These are phyloP conservation scores for Patellifolia procumbens DNA, from an alignment of 179 eudicot species.

Conservation along the genomic window DNA sequence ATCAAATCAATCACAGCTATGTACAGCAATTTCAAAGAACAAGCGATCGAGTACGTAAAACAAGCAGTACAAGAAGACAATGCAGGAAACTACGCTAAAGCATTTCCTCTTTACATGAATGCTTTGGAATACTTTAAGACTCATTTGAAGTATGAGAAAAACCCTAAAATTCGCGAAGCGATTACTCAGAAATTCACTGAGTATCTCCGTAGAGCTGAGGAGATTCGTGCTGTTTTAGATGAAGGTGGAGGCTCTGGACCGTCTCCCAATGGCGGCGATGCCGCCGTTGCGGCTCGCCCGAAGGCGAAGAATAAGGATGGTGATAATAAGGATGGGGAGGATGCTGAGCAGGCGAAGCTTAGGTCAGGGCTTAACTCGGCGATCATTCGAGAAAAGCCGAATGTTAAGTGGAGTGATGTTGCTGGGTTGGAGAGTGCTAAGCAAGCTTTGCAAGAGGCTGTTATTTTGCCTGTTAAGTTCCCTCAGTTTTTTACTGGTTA, in stretches of 20 bases:
- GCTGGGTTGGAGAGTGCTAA: constrained; percentile 97
- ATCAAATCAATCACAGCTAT: constrained; percentile 25
- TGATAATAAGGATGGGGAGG: constrained; percentile 75
- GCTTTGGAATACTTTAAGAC: constrained; percentile 91
- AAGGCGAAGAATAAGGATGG: constrained; percentile 79
- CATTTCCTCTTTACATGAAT: constrained; percentile 94
- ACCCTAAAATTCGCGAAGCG: constrained; percentile 95
- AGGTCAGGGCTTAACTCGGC: constrained; percentile 88
- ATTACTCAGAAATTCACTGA: constrained; percentile 89
- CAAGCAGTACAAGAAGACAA: constrained; percentile 93
- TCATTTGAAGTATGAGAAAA: constrained; percentile 90
- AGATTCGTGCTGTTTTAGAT: constrained; percentile 85
- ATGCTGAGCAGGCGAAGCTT: constrained; percentile 74
- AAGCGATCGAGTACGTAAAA: constrained; percentile 93
- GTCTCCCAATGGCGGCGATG: constrained; percentile 64
- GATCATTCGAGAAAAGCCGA: constrained; percentile 90
- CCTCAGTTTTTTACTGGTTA: constrained; percentile 95
- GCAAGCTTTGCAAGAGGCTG: constrained; percentile 98
- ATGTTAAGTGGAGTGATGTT: constrained; percentile 95
- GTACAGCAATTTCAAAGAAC: constrained; percentile 99
- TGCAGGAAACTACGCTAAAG: constrained; percentile 88
- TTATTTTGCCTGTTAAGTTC: constrained; percentile 90
- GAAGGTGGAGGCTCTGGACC: constrained; percentile 62
- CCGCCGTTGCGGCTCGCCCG: constrained; percentile 76
- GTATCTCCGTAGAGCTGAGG: constrained; percentile 92